Evolutionary conservation across 257 asterid genomes (phyloP).

Genomic region (Rhazya stricta): DNA sequence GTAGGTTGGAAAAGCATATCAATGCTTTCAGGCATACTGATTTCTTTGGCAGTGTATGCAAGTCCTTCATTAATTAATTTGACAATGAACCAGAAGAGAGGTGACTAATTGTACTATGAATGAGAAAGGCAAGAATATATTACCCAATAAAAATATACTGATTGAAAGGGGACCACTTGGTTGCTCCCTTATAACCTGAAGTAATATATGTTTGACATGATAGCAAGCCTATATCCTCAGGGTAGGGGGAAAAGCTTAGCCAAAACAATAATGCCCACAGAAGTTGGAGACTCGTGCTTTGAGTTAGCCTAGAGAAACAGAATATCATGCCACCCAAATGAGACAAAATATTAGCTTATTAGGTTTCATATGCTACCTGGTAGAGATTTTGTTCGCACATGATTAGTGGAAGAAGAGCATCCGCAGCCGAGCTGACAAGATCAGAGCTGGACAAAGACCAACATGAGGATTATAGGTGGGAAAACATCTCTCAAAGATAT

Average conservation of each 20-base stretch:
- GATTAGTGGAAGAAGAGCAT: constrained; percentile 86
- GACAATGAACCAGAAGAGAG: too few species aligned
- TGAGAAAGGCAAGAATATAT: background rate
- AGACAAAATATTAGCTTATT: background rate
- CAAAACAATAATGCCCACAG: too few species aligned
- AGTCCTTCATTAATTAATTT: background rate
- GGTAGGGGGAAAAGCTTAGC: background rate
- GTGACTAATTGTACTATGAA: background rate
- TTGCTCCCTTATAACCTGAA: background rate
- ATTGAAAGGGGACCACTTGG: background rate
- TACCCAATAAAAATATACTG: background rate
- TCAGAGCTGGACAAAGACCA: constrained; percentile 55
- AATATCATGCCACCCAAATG: background rate
- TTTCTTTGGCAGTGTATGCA: background rate
- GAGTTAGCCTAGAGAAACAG: background rate
- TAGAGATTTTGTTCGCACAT: constrained; percentile 78
- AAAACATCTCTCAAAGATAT: too few species aligned
- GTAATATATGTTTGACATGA: background rate
- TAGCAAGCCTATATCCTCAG: background rate
- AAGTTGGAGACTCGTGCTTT: too few species aligned
- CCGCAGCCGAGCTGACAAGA: constrained; percentile 87
- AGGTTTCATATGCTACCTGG: constrained; percentile 50
- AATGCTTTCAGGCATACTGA: background rate
- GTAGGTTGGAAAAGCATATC: background rate
- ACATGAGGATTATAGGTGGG: constrained; percentile 15